Conservation (phyloP, 2,329 filamentous ascomycete genomes). For the Sporothrix phasma region DNA sequence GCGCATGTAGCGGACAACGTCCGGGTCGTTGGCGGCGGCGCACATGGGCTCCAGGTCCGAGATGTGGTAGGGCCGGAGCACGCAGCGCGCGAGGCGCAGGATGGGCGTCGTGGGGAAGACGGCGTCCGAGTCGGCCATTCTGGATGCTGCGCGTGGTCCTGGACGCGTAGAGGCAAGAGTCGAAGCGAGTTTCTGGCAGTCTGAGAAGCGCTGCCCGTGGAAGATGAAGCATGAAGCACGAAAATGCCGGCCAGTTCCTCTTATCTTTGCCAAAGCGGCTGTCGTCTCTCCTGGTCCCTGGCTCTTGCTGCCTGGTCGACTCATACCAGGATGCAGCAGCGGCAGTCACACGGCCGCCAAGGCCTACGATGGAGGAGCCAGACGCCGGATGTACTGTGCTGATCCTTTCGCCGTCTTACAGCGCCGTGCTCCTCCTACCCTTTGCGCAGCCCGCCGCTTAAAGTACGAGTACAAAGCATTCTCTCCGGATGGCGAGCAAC, state of each 20-base stretch:
- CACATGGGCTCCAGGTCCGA: constrained; percentile 31
- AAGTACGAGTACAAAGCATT: too few species aligned
- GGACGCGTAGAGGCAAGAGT: too few species aligned
- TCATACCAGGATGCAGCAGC: background rate
- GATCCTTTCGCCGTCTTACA: constrained; percentile 1
- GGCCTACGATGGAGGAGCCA: too few species aligned
- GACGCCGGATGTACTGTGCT: too few species aligned
- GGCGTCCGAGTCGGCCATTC: background rate
- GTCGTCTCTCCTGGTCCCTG: background rate
- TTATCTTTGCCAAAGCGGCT: too few species aligned
- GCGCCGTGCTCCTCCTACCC: background rate
- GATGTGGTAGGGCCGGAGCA: constrained; percentile 32
- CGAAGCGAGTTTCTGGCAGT: too few species aligned
- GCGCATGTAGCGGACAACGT: constrained; percentile 32
- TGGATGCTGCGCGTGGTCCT: too few species aligned
- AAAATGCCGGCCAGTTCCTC: too few species aligned
- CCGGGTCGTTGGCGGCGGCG: constrained; percentile 29
- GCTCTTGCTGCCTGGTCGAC: background rate
- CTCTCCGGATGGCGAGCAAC: too few species aligned
- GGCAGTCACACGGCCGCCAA: background rate
- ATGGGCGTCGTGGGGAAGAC: constrained; percentile 20
- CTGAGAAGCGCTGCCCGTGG: too few species aligned
- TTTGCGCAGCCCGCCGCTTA: too few species aligned
- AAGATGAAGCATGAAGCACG: background rate
- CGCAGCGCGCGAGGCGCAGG: constrained; percentile 24